A percentile compares a stretch with the other conserved stretches of the same genome.
Conservation (phyloP, 495 filamentous ascomycete genomes). For the Xylaria venustula region DNA sequence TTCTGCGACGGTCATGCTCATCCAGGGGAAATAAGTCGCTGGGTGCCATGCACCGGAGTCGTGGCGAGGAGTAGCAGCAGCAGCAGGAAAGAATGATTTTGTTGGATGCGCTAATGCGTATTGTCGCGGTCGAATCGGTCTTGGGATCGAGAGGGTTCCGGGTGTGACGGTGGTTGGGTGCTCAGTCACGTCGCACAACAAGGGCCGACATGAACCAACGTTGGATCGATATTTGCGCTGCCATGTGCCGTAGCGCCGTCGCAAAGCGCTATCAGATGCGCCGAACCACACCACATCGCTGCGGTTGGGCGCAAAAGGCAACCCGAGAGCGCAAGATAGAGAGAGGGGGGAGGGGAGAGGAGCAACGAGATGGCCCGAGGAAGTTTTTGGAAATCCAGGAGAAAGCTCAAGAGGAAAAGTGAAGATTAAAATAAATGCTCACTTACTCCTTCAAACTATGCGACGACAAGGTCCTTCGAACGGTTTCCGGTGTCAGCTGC, state of each 20-base stretch:
- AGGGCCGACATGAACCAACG: background rate
- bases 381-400: constrained; percentile 9
- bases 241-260: background rate
- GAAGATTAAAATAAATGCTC: constrained; percentile 23
- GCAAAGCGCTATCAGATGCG: constrained; percentile 1
- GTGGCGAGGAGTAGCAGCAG: background rate
- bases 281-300: constrained; percentile 11
- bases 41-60: background rate
- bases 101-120: background rate
- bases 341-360: constrained; percentile 8
- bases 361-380: constrained; percentile 15
- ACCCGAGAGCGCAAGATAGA: constrained; percentile 18
- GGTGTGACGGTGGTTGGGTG: constrained; percentile 2
- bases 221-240: constrained; percentile 1
- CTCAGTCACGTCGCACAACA: constrained; percentile 10
- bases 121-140: background rate
- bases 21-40: background rate
- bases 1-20: background rate
- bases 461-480: constrained; percentile 4
- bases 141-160: background rate
- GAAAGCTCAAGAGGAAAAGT: constrained; percentile 13
- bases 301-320: constrained; percentile 16
- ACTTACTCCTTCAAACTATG: constrained; percentile 11
- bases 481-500: background rate
- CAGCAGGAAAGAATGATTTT: background rate